Base-by-base conservation (phyloP, 768 basidiomycete genomes). In the Suillus cothurnatus region DNA sequence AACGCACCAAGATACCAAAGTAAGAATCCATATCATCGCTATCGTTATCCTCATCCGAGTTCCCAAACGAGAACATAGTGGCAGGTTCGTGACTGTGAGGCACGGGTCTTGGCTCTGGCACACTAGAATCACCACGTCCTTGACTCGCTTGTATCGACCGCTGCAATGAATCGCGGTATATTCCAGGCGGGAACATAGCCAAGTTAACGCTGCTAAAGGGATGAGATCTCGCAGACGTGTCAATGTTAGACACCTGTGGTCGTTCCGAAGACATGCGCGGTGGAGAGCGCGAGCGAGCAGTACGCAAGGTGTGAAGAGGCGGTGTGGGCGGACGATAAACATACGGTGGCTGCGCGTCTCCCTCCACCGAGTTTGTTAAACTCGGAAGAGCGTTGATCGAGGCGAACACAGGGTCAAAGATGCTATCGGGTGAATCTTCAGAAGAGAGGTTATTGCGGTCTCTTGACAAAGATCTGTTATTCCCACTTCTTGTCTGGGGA, bases 81-180 rank as follows among this genome's bases (percentile, higher is more conserved):
- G 58, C 21, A 59, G 36, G 57, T 39, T 39, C 36, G 3, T 58
- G 52, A 53, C 6, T 14, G 12, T 26, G 12, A 41, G 36, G 39
- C 6, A 19, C 15, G 21, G 49, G 49, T n/a, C 34, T 55, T 14
- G 32, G 55, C 7, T 59, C 56, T 60, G 23, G 21, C 14, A 34
- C 56, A 61, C 52, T 31, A 8, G 36, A n/a, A 19, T 61, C 34
- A n/a, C 6, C 14, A 6, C 36, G 71, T 26, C 73, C 23, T 53
- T 70, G 47, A 68, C 71, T 60, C 73, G 74, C 67, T 28, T 59
- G 58, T 59, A 59, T 59, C 19, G 58, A 41, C 5, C 58, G 38
- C 28, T 71, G 71, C 21, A 76, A 38, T 32, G 75, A 78, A 64
- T 76, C 75, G 34, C 75, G 71, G 59, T 78, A 76, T 26, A 78